These are phyloP conservation scores for Aethionema arabicum DNA, from an alignment of 345 rosid species.

Conservation along the genomic window DNA sequence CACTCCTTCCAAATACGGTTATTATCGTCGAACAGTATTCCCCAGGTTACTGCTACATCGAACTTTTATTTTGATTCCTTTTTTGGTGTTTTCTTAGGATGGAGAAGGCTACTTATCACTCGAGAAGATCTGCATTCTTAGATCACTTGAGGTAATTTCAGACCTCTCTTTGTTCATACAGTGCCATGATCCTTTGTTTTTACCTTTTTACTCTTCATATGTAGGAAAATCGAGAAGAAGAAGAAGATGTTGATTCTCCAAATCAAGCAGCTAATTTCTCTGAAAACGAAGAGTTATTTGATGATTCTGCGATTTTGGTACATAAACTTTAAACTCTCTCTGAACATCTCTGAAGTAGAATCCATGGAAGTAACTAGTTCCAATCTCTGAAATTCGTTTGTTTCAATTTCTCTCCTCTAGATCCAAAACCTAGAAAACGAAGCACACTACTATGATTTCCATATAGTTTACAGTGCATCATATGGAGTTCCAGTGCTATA, in stretches of 20 bases:
- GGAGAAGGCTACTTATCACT: constrained; percentile 64
- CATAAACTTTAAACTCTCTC: constrained; percentile 5
- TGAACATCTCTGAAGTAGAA: constrained; percentile 2
- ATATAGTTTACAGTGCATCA: constrained; percentile 67
- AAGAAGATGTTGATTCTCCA: constrained; percentile 23
- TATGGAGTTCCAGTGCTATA: constrained; percentile 78
- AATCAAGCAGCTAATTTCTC: constrained; percentile 35
- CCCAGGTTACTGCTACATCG: not conserved
- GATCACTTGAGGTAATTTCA: constrained; percentile 42
- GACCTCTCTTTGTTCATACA: not conserved
- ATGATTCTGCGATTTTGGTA: constrained; percentile 60
- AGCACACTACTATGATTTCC: constrained; percentile 70
- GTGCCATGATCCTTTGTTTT: not conserved
- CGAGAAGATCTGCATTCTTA: constrained; percentile 48
- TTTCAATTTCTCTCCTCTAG: constrained; percentile 38
- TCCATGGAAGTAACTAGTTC: not conserved
- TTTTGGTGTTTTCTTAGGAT: constrained; percentile 10
- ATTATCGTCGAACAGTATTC: constrained; percentile 6
- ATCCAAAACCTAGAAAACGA: constrained; percentile 41
- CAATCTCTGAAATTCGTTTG: not conserved
- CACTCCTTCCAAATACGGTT: constrained; percentile 42
- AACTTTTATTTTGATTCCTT: not conserved
- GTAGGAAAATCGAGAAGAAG: constrained; percentile 39
- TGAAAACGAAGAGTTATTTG: constrained; percentile 43
- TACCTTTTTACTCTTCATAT: not conserved